These are phyloP conservation scores for Xylariaceae sp. DNA, from an alignment of 2,329 filamentous ascomycete genomes.

Conservation along the genomic window DNA sequence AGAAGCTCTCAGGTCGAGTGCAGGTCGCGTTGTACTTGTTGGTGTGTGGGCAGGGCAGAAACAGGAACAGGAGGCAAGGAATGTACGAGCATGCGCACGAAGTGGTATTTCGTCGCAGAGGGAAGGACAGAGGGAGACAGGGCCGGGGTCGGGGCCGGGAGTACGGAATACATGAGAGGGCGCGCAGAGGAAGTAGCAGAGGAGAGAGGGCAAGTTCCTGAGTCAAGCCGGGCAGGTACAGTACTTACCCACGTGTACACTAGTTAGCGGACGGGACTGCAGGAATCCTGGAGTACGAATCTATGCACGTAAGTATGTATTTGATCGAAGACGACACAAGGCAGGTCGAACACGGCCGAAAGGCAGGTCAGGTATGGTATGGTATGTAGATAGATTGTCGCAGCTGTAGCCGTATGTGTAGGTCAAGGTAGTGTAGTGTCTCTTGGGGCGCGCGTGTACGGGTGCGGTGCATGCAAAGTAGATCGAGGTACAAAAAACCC, in stretches of 20 bases:
- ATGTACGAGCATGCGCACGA: slow-evolving; percentile 10
- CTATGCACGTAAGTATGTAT: not conserved
- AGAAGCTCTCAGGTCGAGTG: slow-evolving; percentile 7
- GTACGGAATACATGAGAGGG: slow-evolving; percentile 8
- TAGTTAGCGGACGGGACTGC: slow-evolving; percentile 10
- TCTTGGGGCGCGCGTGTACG: slow-evolving; percentile 15
- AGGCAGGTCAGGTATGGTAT: too few relatives aligned
- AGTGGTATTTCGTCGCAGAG: too few relatives aligned
- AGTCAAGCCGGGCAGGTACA: not conserved
- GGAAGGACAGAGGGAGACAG: too few relatives aligned
- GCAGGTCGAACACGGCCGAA: not conserved
- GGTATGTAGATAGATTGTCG: slow-evolving; percentile 9
- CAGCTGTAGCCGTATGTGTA: not conserved
- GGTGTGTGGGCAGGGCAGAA: slow-evolving; percentile 12
- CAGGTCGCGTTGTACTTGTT: slow-evolving; percentile 18
- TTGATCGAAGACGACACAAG: slow-evolving; percentile 14
- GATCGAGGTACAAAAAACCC: slow-evolving; percentile 20
- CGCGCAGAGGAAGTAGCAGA: slow-evolving; percentile 2
- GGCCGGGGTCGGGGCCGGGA: too few relatives aligned
- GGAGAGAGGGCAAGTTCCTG: slow-evolving; percentile 1
- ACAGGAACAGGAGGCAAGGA: slow-evolving; percentile 11
- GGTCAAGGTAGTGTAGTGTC: slow-evolving; percentile 4
- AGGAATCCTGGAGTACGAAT: not conserved
- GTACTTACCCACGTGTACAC: slow-evolving; percentile 12
- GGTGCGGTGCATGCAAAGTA: slow-evolving; percentile 24